Percentiles rank a stretch among this genome's conserved stretches.
phyloP scores from a whole-genome alignment of 495 filamentous ascomycete species.

The Aspergillus avenaceus region DNA sequence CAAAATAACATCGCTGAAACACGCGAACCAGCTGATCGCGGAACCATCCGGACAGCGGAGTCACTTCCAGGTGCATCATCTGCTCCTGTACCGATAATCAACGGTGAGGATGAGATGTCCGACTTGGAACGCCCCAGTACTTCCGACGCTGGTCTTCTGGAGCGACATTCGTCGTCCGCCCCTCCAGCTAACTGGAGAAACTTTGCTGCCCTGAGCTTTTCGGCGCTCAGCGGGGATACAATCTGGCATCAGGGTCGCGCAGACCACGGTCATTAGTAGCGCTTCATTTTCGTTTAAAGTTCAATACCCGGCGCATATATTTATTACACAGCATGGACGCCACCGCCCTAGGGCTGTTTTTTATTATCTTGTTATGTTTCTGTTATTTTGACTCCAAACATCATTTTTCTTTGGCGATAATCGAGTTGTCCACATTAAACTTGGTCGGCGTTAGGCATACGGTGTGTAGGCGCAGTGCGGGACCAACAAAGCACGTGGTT shows the following conservation, averaged over 20 bases:
- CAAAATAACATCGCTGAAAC: constrained; percentile 45
- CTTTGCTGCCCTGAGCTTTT: constrained; percentile 42
- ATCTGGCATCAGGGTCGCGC: constrained; percentile 46
- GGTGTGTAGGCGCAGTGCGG: constrained; percentile 4
- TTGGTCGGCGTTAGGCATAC: constrained; percentile 31
- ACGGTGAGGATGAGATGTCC: constrained; percentile 24
- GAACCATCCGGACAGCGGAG: constrained; percentile 8
- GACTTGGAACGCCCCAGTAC: constrained; percentile 40
- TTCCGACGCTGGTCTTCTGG: constrained; percentile 35
- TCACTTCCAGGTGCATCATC: constrained; percentile 39
- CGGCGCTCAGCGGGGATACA: constrained; percentile 47
- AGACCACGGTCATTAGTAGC: constrained; percentile 39
- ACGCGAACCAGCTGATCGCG: constrained; percentile 37
- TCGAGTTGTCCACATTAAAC: constrained; percentile 24
- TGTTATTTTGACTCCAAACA: too few species aligned
- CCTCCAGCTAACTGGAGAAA: constrained; percentile 39
- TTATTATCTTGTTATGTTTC: constrained; percentile 23
- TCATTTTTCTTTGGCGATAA: constrained; percentile 42
- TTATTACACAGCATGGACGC: constrained; percentile 3
- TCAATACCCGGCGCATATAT: constrained; percentile 6
- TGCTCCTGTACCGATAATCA: constrained; percentile 41
- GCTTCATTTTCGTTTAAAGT: constrained; percentile 6
- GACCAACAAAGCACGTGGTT: neutral
- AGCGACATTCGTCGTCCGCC: constrained; percentile 33
- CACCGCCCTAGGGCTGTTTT: constrained; percentile 9